A percentile compares a stretch with the other conserved stretches of the same genome.
Evolutionary conservation across 2,329 filamentous ascomycete species (phyloP).

Genomic region (Aspergillus pseudonomiae): DNA sequence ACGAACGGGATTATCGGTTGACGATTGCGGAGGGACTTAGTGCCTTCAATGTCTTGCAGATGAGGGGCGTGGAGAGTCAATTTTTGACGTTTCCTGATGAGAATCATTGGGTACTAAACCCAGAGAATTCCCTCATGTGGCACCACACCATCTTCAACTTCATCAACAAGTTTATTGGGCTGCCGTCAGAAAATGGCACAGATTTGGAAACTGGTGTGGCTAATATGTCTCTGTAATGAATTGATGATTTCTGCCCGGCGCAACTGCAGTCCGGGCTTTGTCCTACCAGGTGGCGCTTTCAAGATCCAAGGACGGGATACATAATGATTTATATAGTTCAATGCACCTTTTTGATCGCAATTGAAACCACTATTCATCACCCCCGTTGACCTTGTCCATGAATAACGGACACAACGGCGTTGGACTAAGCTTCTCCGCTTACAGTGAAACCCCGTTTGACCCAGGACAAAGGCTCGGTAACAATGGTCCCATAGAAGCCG

Average conservation of each 20-base stretch:
- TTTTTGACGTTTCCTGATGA: constrained; percentile 82
- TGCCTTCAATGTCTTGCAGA: constrained; percentile 84
- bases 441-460: neutral
- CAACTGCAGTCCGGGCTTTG: neutral
- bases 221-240: constrained; percentile 21
- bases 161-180: constrained; percentile 63
- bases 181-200: constrained; percentile 36
- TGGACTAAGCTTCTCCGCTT: neutral
- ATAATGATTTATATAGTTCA: constrained; percentile 1
- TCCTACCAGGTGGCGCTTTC: neutral
- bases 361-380: neutral
- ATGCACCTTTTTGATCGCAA: neutral
- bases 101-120: constrained; percentile 83
- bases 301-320: neutral
- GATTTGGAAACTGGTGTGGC: constrained; percentile 20
- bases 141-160: constrained; percentile 82
- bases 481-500: neutral
- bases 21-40: constrained; percentile 82
- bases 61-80: constrained; percentile 72
- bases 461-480: constrained; percentile 1
- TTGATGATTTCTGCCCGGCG: neutral
- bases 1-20: constrained; percentile 84
- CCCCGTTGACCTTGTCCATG: neutral
- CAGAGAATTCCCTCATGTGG: constrained; percentile 89
- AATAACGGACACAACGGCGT: neutral